These are phyloP conservation scores for Salicornia ramosissima DNA, from an alignment of 148 eudicot species.

Conservation along the genomic window DNA sequence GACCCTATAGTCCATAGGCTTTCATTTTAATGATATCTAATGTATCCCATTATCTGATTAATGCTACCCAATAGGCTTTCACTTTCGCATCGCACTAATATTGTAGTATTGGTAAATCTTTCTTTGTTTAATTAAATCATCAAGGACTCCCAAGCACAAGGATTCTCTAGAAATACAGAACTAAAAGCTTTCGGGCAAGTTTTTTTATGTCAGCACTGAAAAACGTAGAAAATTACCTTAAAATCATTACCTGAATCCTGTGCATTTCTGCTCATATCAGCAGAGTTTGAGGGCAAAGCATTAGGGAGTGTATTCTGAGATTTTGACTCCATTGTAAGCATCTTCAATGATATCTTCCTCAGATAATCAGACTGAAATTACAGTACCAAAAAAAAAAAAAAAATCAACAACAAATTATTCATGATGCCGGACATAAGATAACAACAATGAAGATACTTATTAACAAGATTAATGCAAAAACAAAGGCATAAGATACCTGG, in stretches of 20 bases:
- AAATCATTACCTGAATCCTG: constrained; percentile 54
- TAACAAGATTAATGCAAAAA: background rate
- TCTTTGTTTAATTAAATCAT: too few species aligned
- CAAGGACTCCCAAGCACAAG: too few species aligned
- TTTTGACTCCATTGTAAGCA: constrained; percentile 78
- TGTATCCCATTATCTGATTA: too few species aligned
- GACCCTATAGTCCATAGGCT: too few species aligned
- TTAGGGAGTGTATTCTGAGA: constrained; percentile 49
- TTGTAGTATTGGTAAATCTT: too few species aligned
- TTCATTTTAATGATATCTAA: too few species aligned
- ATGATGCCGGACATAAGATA: background rate
- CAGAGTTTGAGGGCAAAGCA: constrained; percentile 47
- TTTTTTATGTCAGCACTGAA: too few species aligned
- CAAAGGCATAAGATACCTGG: constrained; percentile 45
- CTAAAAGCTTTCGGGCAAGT: too few species aligned
- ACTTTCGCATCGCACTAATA: too few species aligned
- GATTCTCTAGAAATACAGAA: too few species aligned
- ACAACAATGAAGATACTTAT: background rate
- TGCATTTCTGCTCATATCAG: constrained; percentile 45
- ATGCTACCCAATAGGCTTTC: too few species aligned
- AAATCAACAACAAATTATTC: background rate
- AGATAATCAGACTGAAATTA: constrained; percentile 75
- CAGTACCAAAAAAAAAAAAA: constrained; percentile 11
- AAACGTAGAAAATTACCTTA: too few species aligned
- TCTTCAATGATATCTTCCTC: constrained; percentile 76